phyloP scores from a whole-genome alignment of 2,329 filamentous ascomycete species.

The Trichoderma aggressivum region DNA sequence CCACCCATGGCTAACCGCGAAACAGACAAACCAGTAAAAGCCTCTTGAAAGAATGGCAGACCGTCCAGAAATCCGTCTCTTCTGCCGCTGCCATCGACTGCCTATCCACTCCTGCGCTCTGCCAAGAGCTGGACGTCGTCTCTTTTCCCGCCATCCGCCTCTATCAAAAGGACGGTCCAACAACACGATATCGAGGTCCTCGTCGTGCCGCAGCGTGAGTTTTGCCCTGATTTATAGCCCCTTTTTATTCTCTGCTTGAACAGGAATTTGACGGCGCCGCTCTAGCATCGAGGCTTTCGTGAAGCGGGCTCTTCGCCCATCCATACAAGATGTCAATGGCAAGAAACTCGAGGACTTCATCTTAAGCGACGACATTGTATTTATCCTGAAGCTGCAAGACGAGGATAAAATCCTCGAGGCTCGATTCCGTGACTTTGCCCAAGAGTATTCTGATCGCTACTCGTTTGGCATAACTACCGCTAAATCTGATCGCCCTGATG shows the following conservation, averaged over 20 bases:
- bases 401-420: constrained; percentile 30
- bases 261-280: not conserved
- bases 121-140: constrained; percentile 38
- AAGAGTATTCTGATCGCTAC: constrained; percentile 38
- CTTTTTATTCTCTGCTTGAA: not conserved
- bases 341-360: constrained; percentile 31
- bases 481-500: not conserved
- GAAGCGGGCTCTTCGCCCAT: constrained; percentile 27
- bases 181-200: constrained; percentile 42
- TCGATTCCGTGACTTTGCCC: constrained; percentile 34
- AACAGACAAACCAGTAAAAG: constrained; percentile 20
- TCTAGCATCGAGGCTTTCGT: constrained; percentile 34
- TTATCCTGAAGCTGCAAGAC: constrained; percentile 38
- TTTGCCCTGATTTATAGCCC: not conserved
- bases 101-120: constrained; percentile 33
- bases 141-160: constrained; percentile 48
- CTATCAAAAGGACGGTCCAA: constrained; percentile 34
- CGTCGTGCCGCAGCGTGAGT: constrained; percentile 37
- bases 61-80: constrained; percentile 1
- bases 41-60: constrained; percentile 23
- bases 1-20: not conserved
- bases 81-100: constrained; percentile 42
- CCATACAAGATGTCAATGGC: constrained; percentile 20
- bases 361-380: constrained; percentile 38
- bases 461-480: constrained; percentile 37